These are phyloP conservation scores for Hyaloperonospora brassicae DNA, from an alignment of 352 stramenopile species.

Conservation along the genomic window DNA sequence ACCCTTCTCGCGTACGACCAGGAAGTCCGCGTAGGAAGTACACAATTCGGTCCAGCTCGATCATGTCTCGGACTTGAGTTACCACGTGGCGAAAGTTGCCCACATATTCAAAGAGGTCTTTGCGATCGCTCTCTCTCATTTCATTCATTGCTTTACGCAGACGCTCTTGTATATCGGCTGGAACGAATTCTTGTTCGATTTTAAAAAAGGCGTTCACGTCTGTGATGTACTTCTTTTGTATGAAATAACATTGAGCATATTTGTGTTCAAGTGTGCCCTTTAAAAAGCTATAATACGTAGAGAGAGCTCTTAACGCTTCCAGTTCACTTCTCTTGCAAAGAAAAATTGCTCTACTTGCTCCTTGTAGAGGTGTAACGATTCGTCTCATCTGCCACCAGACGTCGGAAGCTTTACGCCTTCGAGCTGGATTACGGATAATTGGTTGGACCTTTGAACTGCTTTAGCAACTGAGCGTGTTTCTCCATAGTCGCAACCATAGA, in stretches of 20 bases:
- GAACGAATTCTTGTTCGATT: constrained; percentile 7
- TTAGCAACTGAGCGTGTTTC: neutral
- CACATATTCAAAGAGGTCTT: constrained; percentile 6
- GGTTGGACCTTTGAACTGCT: neutral
- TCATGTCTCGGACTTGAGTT: constrained; percentile 5
- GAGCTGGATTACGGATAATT: constrained; percentile 1
- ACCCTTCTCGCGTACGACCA: constrained; percentile 14
- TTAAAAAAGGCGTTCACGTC: constrained; percentile 11
- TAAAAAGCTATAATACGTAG: neutral
- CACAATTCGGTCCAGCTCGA: constrained; percentile 4
- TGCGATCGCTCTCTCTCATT: constrained; percentile 6
- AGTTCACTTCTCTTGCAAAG: constrained; percentile 10
- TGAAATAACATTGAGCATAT: constrained; percentile 9
- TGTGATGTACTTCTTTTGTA: constrained; percentile 8
- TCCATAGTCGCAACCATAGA: no score
- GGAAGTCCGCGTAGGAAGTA: constrained; percentile 2
- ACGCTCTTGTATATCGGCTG: constrained; percentile 6
- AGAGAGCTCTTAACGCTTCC: constrained; percentile 5
- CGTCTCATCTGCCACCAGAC: constrained; percentile 2
- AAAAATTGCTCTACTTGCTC: constrained; percentile 11
- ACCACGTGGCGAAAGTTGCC: constrained; percentile 6
- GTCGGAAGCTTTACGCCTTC: constrained; percentile 4
- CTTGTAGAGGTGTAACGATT: constrained; percentile 5
- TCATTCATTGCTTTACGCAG: constrained; percentile 3
- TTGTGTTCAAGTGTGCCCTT: constrained; percentile 6